These are phyloP conservation scores for Tirmania nivea DNA, from an alignment of 495 filamentous ascomycete genomes.

Conservation along the genomic window DNA sequence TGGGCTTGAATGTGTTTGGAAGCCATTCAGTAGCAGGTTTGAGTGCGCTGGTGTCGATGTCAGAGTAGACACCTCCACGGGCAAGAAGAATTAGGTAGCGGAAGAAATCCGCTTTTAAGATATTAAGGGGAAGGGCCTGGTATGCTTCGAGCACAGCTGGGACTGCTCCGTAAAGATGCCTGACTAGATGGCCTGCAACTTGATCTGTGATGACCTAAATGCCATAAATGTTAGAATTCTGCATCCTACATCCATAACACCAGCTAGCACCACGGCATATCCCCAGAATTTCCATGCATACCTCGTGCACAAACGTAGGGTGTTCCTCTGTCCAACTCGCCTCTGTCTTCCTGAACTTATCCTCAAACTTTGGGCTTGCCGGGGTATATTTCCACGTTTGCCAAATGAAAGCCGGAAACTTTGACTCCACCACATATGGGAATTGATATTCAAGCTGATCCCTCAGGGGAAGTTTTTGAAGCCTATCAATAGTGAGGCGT, in stretches of 20 bases:
- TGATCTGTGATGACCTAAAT: constrained; percentile 61
- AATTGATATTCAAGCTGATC: constrained; percentile 84
- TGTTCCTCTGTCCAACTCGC: constrained; percentile 81
- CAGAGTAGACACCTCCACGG: constrained; percentile 83
- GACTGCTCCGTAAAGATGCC: constrained; percentile 65
- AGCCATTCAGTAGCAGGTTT: constrained; percentile 73
- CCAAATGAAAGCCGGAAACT: constrained; percentile 96
- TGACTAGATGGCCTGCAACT: constrained; percentile 57
- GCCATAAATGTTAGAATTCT: too few relatives aligned
- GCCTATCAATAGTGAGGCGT: constrained; percentile 8
- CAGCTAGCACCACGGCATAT: too few relatives aligned
- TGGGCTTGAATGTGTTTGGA: constrained; percentile 50
- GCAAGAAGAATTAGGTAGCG: constrained; percentile 87
- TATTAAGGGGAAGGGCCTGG: constrained; percentile 56
- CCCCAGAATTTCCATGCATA: not conserved
- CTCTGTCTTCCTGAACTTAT: constrained; percentile 55
- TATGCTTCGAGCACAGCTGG: constrained; percentile 92
- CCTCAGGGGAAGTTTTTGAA: constrained; percentile 30
- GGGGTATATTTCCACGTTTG: constrained; percentile 95
- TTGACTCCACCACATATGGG: constrained; percentile 65
- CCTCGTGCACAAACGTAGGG: constrained; percentile 78
- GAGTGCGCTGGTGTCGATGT: constrained; percentile 82
- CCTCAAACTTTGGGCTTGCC: constrained; percentile 50
- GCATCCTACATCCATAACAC: too few relatives aligned
- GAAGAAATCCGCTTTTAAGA: constrained; percentile 96